These are phyloP conservation scores for Brassica balearica DNA, from an alignment of 441 rosid genomes.

Conservation along the genomic window DNA sequence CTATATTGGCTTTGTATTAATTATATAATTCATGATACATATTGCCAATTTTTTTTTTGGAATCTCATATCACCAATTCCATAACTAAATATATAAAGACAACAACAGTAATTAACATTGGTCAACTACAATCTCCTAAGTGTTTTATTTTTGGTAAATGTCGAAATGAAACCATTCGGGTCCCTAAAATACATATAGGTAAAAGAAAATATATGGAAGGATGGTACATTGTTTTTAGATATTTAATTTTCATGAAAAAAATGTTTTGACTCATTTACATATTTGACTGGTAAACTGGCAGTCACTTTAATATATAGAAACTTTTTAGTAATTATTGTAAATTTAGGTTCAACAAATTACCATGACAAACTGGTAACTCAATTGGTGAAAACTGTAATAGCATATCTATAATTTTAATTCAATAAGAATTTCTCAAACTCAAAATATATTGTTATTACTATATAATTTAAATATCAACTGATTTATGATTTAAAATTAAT, in stretches of 20 bases:
- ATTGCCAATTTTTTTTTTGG: background rate
- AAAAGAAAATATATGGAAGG: too few relatives aligned
- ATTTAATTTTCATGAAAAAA: background rate
- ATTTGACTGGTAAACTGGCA: background rate
- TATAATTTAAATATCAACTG: too few relatives aligned
- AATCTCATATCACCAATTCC: background rate
- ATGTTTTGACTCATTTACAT: background rate
- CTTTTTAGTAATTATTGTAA: background rate
- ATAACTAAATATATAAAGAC: background rate
- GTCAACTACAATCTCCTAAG: background rate
- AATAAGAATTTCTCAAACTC: too few relatives aligned
- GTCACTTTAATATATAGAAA: background rate
- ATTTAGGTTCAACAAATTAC: background rate
- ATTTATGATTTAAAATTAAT: too few relatives aligned
- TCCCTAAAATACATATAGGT: background rate
- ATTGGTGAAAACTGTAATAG: background rate
- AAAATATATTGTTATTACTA: too few relatives aligned
- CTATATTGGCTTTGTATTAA: background rate
- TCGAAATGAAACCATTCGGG: background rate
- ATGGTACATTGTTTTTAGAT: background rate
- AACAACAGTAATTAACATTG: constrained; percentile 3
- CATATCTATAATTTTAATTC: background rate
- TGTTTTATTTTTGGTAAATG: background rate
- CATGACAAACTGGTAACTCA: background rate
- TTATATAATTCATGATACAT: background rate